Base-by-base conservation (phyloP, 2,329 filamentous ascomycete species). In the Tympanopsis confertula region DNA sequence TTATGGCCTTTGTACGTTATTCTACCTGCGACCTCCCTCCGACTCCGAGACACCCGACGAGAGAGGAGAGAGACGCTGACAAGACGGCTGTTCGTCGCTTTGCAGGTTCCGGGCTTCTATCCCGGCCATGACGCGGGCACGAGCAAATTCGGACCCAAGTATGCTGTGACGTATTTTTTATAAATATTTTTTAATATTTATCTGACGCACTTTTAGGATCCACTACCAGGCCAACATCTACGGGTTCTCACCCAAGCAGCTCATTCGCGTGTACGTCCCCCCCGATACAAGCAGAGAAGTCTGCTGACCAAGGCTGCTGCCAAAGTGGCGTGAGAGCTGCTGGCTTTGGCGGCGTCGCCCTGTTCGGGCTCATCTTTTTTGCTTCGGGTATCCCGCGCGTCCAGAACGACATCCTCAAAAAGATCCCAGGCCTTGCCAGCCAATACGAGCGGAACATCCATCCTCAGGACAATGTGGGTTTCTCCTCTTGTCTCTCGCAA, bases 371-470 rank as follows among this genome's bases (percentile, higher is more conserved):
- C 44, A 65, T 79, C 48, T 74, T 71, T 65, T 75, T 63, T 54
- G 63, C 70, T 45, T 78, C 74, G 29, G 75, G 76, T 47, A 69
- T 81, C 36, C 77, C 77, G 46, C 67, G 65, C 54, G 62, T 81
- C 46, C 62, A 74, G 56, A 54, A 52, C 35, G 77, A 82, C 49
- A 63, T 82, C 45, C 66, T 81, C 45, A 58, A 66, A 55, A 72
- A 75, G 60, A 40, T 62, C 37, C 20, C 15, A 18, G 13, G 19
- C 38, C 5, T 1, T 0, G 7, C 3, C 13, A 13, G 18, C n/a
- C 28, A 14, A 33, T 19, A 13, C n/a, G 22, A 26, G 22, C 7
- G n/a, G 22, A 26, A n/a, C 22, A 26, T 26, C 22, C 22, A 26
- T n/a, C 22, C 22, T 7, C 7, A 7, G 7, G 22, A 26, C n/a